Evolutionary conservation across 2,329 filamentous ascomycete genomes (phyloP), one percentile per base, ranked within the genome.

Genomic region (Aspergillus uvarum): DNA sequence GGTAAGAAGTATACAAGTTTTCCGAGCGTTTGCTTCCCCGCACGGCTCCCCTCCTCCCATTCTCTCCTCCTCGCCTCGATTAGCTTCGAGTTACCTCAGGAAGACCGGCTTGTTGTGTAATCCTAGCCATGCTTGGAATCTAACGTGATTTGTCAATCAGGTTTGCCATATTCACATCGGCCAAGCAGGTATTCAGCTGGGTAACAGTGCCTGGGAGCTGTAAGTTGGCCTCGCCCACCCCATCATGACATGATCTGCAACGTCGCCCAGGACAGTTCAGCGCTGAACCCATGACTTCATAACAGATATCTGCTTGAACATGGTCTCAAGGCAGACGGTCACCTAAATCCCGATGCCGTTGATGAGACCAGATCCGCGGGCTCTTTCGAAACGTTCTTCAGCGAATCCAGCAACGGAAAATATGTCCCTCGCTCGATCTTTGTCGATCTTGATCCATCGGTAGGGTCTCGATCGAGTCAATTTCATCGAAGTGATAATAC

Each of bases 141-240:
- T 67, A 58, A 67, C 51, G 1, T 42, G 5, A 60, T 29, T 54
- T 58, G 54, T 49, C 8, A 5, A 56, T 44, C 67, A 88, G 85
- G 83, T 89, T 74, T 84, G 83, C 73, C 86, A 89, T 76, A 78
- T 89, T 69, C 86, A 88, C 74, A 86, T 89, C 75, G 86, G 86
- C 76, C 86, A 89, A 79, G 86, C 86, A 76, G 86, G 86, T 75
- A 82, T 81, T 58, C 86, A 89, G 81, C 83, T 89, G 61, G 86
- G 86, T 69, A 88, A 88, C 79, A 85, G 83, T 71, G 86, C 86
- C 68, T 89, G 86, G 86, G 86, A 89, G 77, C 81, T 88, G 86
- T 88, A 84, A 66, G 85, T 75, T 47, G 60, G 64, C 67, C 72
- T 69, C 73, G 67, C 71, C 70, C 67, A 29, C 66, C 71, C 11